Percentiles rank a stretch among this genome's conserved stretches.
Conservation (phyloP, 768 basidiomycete species). For the Symmetrospora coprosmae region DNA sequence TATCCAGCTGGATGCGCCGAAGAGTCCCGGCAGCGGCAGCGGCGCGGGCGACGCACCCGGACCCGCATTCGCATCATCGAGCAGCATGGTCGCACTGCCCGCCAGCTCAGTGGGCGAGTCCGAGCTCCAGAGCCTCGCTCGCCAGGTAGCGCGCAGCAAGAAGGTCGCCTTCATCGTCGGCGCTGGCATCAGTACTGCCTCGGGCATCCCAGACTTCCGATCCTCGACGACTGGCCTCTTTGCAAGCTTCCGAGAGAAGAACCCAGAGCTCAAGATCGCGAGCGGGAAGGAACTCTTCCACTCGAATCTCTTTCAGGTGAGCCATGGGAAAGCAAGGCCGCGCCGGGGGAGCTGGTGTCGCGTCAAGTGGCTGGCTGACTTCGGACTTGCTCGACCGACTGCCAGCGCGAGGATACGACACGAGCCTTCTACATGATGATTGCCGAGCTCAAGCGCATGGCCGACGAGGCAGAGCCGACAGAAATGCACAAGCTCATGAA, state of each 20-base stretch:
- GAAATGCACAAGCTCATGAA: constrained; percentile 65
- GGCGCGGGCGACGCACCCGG: too few relatives aligned
- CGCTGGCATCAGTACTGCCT: constrained; percentile 73
- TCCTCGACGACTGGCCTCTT: constrained; percentile 61
- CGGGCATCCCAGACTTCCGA: constrained; percentile 81
- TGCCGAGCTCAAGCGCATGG: constrained; percentile 59
- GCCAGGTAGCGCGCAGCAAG: neutral
- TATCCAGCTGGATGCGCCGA: too few relatives aligned
- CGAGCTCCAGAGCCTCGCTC: constrained; percentile 13
- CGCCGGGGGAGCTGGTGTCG: neutral
- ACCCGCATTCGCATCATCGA: too few relatives aligned
- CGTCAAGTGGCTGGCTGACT: too few relatives aligned
- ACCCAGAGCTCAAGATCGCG: constrained; percentile 54
- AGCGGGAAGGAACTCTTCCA: constrained; percentile 81
- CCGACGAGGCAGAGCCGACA: constrained; percentile 59
- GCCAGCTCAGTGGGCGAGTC: neutral
- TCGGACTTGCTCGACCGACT: too few relatives aligned
- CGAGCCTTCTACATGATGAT: constrained; percentile 79
- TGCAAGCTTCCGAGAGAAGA: constrained; percentile 58
- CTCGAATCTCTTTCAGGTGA: constrained; percentile 72
- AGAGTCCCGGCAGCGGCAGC: too few relatives aligned
- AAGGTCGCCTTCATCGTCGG: constrained; percentile 41
- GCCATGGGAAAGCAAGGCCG: constrained; percentile 31
- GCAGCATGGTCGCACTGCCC: neutral
- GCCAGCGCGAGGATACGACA: constrained; percentile 62